Base-by-base conservation (phyloP, 1,284 basidiomycete species). In the Marasmius oreades region DNA sequence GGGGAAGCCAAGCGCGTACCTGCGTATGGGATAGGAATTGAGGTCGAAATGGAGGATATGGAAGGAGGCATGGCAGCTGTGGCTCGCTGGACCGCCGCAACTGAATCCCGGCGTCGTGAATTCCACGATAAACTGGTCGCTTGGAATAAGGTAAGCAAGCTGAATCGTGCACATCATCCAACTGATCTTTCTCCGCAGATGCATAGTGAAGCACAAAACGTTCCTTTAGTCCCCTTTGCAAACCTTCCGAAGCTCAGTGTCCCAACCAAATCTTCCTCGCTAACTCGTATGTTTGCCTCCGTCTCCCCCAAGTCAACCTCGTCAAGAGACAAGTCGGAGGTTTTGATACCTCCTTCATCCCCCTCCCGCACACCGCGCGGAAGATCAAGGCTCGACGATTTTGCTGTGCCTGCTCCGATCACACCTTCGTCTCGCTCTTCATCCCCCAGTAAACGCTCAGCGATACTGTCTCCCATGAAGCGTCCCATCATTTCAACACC, bases 31-130 rank as follows among this genome's bases (percentile, higher is more conserved):
- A 79, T 92, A 59, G 90, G 90, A 2, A 89, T 92, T 53, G 88
- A 92, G 69, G 88, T 92, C 28, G 88, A 92, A 64, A 87, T 90
- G 74, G 82, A 91, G 70, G 84, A 80, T 59, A 85, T 88, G 85
- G 74, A 74, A 18, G 84, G 80, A 48, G 90, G 90, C 6, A 92
- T 92, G 84, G 88, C 88, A 52, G 87, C 90, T 31, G 87, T 92
- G 48, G 90, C 90, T 53, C 81, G 88, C 57, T 92, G 90, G 90
- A 91, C 90, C 2, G 81, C 86, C 42, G 81, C 77, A 46, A 73
- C 79, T 26, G 86, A 88, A 55, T 71, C 72, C 36, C 81, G 90
- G 52, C 78, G 82, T 57, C 73, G 76, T 56, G 73, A 81, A 55
- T 78, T 92, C 56, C 75, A 74, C 18, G 61, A 65, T 18, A 92